Conservation (phyloP, 768 basidiomycete genomes). For the Naematelia aurantialba region DNA sequence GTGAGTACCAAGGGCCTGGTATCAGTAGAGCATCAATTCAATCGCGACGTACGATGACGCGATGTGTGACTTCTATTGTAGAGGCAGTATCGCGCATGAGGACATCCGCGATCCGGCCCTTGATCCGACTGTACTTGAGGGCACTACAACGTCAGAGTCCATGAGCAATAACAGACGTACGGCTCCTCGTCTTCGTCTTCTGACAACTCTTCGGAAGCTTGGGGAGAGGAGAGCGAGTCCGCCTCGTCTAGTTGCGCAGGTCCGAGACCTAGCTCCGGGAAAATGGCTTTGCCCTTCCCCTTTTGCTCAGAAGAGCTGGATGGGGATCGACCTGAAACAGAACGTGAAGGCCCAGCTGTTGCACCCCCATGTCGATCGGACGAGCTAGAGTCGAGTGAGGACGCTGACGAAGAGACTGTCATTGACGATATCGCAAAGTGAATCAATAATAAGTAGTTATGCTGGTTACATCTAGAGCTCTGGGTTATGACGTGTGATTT, state of each 20-base stretch:
- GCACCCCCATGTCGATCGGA: background rate
- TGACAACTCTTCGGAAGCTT: conserved; percentile 29
- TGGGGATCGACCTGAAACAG: background rate
- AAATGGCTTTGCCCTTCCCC: conserved; percentile 26
- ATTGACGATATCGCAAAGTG: too few relatives aligned
- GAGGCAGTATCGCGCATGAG: conserved; percentile 87
- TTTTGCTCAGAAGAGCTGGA: background rate
- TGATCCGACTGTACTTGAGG: conserved; percentile 82
- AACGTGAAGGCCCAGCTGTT: background rate
- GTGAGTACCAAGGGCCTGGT: conserved; percentile 85
- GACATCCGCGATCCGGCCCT: conserved; percentile 67
- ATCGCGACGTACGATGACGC: conserved; percentile 60
- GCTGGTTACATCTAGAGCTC: too few relatives aligned
- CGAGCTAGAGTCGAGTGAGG: background rate
- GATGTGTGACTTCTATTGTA: conserved; percentile 69
- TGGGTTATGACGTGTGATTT: background rate
- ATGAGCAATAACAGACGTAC: conserved; percentile 53
- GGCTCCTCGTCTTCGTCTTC: conserved; percentile 74
- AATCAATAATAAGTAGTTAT: background rate
- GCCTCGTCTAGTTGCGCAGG: background rate
- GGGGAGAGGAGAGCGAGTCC: background rate
- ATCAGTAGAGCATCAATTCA: conserved; percentile 6
- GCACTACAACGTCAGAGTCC: conserved; percentile 44
- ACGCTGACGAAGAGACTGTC: background rate
- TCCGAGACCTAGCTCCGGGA: background rate